These are phyloP conservation scores for Schizophyllum commune DNA, from an alignment of 1,284 basidiomycete species.

Conservation along the genomic window DNA sequence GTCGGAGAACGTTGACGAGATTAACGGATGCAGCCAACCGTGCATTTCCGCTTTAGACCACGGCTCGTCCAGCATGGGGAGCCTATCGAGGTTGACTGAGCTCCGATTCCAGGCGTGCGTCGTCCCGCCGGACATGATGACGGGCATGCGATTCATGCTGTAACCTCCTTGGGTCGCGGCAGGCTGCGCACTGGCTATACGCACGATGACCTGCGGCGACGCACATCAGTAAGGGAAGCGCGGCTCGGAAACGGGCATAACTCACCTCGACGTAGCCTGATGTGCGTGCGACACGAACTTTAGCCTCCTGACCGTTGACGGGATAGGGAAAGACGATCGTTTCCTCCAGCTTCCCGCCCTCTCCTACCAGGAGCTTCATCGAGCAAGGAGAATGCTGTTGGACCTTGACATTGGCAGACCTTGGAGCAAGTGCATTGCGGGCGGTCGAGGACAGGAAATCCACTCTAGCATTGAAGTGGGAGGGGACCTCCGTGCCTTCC, in stretches of 20 bases:
- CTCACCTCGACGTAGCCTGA: conserved; percentile 25
- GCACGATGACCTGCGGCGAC: conserved; percentile 18
- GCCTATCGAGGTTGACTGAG: conserved; percentile 16
- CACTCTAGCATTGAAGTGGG: not conserved
- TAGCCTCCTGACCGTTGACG: conserved; percentile 19
- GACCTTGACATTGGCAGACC: conserved; percentile 2
- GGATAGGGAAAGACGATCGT: conserved; percentile 26
- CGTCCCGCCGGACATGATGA: conserved; percentile 7
- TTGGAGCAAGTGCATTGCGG: not conserved
- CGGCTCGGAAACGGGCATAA: not conserved
- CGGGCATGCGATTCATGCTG: conserved; percentile 19
- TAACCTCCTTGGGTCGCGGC: conserved; percentile 19
- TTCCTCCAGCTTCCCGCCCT: conserved; percentile 11
- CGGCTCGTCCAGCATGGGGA: conserved; percentile 15
- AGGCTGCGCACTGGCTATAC: conserved; percentile 14
- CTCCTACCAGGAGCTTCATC: conserved; percentile 22
- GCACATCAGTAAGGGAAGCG: not conserved
- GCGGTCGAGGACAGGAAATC: not conserved
- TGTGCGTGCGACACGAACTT: conserved; percentile 22
- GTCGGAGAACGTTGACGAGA: conserved; percentile 19
- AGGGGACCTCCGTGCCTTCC: not conserved
- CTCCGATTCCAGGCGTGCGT: conserved; percentile 23
- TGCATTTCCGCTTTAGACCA: conserved; percentile 1
- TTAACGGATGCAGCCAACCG: conserved; percentile 19
- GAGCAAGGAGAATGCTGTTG: conserved; percentile 26